Conservation (phyloP, 371 early-diverging fungal genomes). For the Lichtheimia corymbifera region DNA sequence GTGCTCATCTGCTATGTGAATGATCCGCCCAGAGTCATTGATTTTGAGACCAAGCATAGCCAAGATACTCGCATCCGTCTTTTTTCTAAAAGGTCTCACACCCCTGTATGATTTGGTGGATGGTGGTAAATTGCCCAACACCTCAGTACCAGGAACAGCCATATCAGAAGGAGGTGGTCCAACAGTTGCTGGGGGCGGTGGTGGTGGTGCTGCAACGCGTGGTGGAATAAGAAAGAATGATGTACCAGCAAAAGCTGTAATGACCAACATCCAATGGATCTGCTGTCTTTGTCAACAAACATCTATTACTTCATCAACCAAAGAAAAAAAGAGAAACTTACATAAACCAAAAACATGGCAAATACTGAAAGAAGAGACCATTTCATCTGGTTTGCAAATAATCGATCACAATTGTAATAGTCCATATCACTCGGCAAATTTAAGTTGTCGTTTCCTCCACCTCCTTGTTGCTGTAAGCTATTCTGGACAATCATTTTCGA, state of each 20-base stretch:
- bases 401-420: constrained; percentile 44
- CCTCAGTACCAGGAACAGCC: not conserved
- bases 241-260: constrained; percentile 18
- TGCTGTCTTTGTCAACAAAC: not conserved
- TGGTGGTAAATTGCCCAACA: constrained; percentile 10
- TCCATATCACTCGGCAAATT: constrained; percentile 13
- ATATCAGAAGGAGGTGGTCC: constrained; percentile 1
- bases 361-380: constrained; percentile 38
- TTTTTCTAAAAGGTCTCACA: not conserved
- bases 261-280: constrained; percentile 21
- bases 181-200: constrained; percentile 3
- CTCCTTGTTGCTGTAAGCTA: constrained; percentile 3
- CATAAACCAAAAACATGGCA: constrained; percentile 42
- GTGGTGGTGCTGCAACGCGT: constrained; percentile 5
- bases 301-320: not conserved
- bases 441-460: not conserved
- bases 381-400: constrained; percentile 46
- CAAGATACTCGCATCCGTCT: not conserved
- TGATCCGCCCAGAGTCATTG: constrained; percentile 3
- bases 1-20: constrained; percentile 5
- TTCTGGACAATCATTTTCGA: constrained; percentile 3
- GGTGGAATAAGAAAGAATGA: constrained; percentile 17
- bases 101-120: not conserved
- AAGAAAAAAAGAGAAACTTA: constrained; percentile 17
- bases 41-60: constrained; percentile 8